Evolutionary conservation across 352 stramenopile genomes (phyloP).

Genomic region (Blastocystis sp.): DNA sequence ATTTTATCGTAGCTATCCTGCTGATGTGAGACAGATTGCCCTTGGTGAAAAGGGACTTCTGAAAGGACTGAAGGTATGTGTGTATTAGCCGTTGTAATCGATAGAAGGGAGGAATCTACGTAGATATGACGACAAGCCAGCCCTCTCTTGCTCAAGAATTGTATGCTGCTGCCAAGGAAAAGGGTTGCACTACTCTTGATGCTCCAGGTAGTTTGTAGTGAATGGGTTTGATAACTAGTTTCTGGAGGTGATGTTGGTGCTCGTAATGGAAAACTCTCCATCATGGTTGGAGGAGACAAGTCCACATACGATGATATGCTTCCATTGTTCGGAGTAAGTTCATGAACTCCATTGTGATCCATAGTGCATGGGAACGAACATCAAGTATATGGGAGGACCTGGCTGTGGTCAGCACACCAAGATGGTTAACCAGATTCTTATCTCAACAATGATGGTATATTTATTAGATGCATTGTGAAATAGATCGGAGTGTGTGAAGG

Average conservation of each 20-base stretch:
- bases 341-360: background rate
- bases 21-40: slow-evolving; percentile 75
- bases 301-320: slow-evolving; percentile 79
- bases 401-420: slow-evolving; percentile 83
- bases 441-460: slow-evolving; percentile 70
- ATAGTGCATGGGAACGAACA: slow-evolving; percentile 78
- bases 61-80: slow-evolving; percentile 42
- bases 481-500: slow-evolving; percentile 82
- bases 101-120: slow-evolving; percentile 79
- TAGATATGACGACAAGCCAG: slow-evolving; percentile 85
- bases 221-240: slow-evolving; percentile 70
- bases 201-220: slow-evolving; percentile 62
- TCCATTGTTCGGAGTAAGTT: slow-evolving; percentile 79
- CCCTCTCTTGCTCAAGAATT: slow-evolving; percentile 84
- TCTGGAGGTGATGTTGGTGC: slow-evolving; percentile 83
- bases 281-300: slow-evolving; percentile 85
- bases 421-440: slow-evolving; percentile 83
- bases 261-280: slow-evolving; percentile 79
- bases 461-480: slow-evolving; percentile 71
- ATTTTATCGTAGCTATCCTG: slow-evolving; percentile 72
- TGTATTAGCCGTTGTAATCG: slow-evolving; percentile 71
- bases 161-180: slow-evolving; percentile 76
- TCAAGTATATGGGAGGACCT: slow-evolving; percentile 81
- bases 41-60: slow-evolving; percentile 67
- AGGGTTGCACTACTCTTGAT: slow-evolving; percentile 68